Percentiles rank a stretch among this genome's conserved stretches.
Evolutionary conservation across 2,329 filamentous ascomycete genomes (phyloP).

Genomic region (Claviceps quebecensis): DNA sequence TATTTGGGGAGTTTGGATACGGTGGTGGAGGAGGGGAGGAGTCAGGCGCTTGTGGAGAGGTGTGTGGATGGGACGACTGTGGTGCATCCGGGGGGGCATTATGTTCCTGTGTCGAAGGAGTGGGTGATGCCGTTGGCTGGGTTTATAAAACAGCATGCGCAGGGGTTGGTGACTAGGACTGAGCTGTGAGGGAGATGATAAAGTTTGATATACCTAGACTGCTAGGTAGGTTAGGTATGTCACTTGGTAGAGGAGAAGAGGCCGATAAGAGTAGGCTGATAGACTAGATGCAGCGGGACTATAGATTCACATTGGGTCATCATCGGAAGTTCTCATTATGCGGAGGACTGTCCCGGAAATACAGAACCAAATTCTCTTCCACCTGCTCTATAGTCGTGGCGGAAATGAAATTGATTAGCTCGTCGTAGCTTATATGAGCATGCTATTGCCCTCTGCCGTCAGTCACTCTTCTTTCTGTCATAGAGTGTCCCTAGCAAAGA

Average conservation of each 20-base stretch:
- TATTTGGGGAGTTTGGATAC: constrained; percentile 74
- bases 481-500: not conserved
- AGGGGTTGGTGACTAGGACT: constrained; percentile 14
- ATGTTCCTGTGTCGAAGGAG: constrained; percentile 71
- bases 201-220: not conserved
- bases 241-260: not conserved
- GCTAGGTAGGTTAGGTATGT: not conserved
- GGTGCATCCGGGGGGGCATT: constrained; percentile 79
- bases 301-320: too few species aligned
- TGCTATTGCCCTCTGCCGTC: too few species aligned
- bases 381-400: too few species aligned
- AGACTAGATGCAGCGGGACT: too few species aligned
- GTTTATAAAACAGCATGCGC: constrained; percentile 43
- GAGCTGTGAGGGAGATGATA: constrained; percentile 10
- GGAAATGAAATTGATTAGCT: too few species aligned
- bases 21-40: constrained; percentile 69
- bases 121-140: constrained; percentile 63
- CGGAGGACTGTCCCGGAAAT: too few species aligned
- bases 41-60: constrained; percentile 49
- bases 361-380: too few species aligned
- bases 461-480: not conserved
- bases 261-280: too few species aligned
- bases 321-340: too few species aligned
- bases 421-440: too few species aligned
- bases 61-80: constrained; percentile 41